Evolutionary conservation across 805 yeast genomes (phyloP).

Genomic region (Lipomyces mesembrius): DNA sequence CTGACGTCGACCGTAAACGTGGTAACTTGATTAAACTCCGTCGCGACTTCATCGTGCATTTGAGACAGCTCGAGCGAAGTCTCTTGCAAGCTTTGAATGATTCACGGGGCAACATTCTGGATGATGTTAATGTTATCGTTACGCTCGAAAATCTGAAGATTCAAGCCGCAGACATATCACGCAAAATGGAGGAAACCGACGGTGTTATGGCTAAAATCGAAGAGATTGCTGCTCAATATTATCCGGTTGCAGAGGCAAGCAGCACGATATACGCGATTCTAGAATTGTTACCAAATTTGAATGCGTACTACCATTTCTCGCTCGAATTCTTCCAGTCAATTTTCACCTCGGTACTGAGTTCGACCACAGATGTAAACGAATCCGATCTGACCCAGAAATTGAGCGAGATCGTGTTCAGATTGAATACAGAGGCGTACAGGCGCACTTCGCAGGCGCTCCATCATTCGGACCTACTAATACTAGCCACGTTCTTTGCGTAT

Average conservation of each 20-base stretch:
- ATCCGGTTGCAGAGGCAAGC: conserved; percentile 60
- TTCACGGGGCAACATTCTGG: conserved; percentile 66
- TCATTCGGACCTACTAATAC: conserved; percentile 51
- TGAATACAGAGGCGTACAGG: conserved; percentile 57
- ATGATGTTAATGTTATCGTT: conserved; percentile 62
- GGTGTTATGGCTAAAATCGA: conserved; percentile 61
- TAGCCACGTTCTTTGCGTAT: conserved; percentile 48
- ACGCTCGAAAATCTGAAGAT: conserved; percentile 68
- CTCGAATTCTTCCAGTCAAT: conserved; percentile 52
- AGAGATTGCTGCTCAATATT: conserved; percentile 52
- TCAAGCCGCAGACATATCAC: conserved; percentile 61
- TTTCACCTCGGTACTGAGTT: conserved; percentile 45
- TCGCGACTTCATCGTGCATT: conserved; percentile 60
- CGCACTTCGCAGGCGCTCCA: conserved; percentile 54
- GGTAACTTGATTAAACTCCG: conserved; percentile 58
- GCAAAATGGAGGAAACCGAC: conserved; percentile 59
- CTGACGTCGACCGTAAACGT: conserved; percentile 68
- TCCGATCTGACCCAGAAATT: conserved; percentile 38
- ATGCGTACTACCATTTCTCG: conserved; percentile 64
- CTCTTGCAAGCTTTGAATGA: conserved; percentile 62
- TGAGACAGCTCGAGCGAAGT: conserved; percentile 61
- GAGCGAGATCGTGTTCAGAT: conserved; percentile 44
- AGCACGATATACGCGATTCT: conserved; percentile 57
- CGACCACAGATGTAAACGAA: conserved; percentile 26
- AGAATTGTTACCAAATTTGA: conserved; percentile 50